Evolutionary conservation across 768 basidiomycete genomes (phyloP).

Genomic region (Lepiota brunneoincarnata): DNA sequence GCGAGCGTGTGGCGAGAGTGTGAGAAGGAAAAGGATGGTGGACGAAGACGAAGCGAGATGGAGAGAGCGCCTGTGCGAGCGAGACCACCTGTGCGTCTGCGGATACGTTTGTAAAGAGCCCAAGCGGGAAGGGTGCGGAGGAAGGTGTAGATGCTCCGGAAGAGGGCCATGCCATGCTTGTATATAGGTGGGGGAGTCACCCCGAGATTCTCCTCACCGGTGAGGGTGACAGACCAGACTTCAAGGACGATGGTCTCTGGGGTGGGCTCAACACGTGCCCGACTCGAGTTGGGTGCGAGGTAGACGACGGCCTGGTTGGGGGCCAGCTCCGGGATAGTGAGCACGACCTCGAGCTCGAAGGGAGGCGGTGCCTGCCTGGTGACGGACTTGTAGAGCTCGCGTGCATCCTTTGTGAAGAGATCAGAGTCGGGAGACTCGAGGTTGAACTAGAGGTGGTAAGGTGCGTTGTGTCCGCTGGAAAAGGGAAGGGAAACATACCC

Average conservation of each 20-base stretch:
- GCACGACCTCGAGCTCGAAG: conserved; percentile 41
- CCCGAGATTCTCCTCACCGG: background rate
- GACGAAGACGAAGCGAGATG: conserved; percentile 12
- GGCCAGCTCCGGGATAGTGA: conserved; percentile 66
- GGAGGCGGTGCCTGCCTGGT: background rate
- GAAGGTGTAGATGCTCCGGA: conserved; percentile 72
- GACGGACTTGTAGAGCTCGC: conserved; percentile 15
- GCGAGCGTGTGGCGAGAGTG: conserved; percentile 16
- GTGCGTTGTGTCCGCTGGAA: background rate
- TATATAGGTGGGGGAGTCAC: conserved; percentile 47
- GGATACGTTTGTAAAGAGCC: conserved; percentile 65
- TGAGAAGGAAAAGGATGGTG: conserved; percentile 12
- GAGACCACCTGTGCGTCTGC: conserved; percentile 36
- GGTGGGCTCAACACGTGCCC: conserved; percentile 66
- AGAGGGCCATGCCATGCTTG: conserved; percentile 82
- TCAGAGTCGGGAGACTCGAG: conserved; percentile 17
- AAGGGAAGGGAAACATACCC: conserved; percentile 49
- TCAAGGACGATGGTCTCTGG: conserved; percentile 49
- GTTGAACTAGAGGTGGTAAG: conserved; percentile 10
- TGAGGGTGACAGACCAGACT: conserved; percentile 11
- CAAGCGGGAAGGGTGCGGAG: conserved; percentile 75
- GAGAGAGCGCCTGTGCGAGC: conserved; percentile 29
- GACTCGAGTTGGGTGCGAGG: conserved; percentile 53
- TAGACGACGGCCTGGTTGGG: conserved; percentile 75
- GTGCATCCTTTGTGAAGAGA: conserved; percentile 13